Conservation (phyloP, 2,329 filamentous ascomycete species). For the Aspergillaceae sp. region DNA sequence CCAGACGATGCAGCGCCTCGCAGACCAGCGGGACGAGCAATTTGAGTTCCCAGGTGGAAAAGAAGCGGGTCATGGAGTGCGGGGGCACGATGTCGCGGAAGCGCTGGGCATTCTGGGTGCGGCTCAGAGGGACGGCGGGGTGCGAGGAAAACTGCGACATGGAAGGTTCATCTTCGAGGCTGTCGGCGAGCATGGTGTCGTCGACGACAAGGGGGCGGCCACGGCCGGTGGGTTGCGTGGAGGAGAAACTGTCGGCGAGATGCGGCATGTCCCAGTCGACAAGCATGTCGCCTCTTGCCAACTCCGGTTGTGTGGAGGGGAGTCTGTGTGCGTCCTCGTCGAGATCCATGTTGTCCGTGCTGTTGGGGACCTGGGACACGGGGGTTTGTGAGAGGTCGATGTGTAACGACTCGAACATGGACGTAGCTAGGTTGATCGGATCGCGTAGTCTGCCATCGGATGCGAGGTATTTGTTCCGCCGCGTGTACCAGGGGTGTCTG, state of each 20-base stretch:
- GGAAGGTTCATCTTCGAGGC: slow-evolving; percentile 75
- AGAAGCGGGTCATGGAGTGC: slow-evolving; percentile 83
- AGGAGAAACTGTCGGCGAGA: slow-evolving; percentile 35
- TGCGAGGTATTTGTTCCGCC: slow-evolving; percentile 67
- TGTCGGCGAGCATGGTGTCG: slow-evolving; percentile 42
- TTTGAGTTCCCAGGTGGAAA: slow-evolving; percentile 66
- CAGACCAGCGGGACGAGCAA: slow-evolving; percentile 71
- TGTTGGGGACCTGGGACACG: slow-evolving; percentile 37
- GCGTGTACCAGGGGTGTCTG: slow-evolving; percentile 89
- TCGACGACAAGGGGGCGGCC: slow-evolving; percentile 18
- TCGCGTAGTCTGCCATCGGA: slow-evolving; percentile 67
- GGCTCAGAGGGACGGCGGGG: slow-evolving; percentile 68
- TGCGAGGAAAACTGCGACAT: slow-evolving; percentile 73
- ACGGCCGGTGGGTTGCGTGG: slow-evolving; percentile 39
- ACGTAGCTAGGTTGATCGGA: slow-evolving; percentile 76
- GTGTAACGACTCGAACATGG: slow-evolving; percentile 83
- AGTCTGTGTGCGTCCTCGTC: slow-evolving; percentile 57
- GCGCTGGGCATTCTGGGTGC: slow-evolving; percentile 79
- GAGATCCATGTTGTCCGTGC: slow-evolving; percentile 37
- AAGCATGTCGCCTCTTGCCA: slow-evolving; percentile 61
- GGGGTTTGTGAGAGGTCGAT: slow-evolving; percentile 72
- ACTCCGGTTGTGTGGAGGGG: slow-evolving; percentile 79
- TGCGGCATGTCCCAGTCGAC: slow-evolving; percentile 86
- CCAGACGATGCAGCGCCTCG: slow-evolving; percentile 75
- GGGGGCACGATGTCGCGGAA: slow-evolving; percentile 89